Evolutionary conservation across 768 basidiomycete species (phyloP), one percentile per base, ranked within the genome.

Genomic region (Hypholoma fasciculare): DNA sequence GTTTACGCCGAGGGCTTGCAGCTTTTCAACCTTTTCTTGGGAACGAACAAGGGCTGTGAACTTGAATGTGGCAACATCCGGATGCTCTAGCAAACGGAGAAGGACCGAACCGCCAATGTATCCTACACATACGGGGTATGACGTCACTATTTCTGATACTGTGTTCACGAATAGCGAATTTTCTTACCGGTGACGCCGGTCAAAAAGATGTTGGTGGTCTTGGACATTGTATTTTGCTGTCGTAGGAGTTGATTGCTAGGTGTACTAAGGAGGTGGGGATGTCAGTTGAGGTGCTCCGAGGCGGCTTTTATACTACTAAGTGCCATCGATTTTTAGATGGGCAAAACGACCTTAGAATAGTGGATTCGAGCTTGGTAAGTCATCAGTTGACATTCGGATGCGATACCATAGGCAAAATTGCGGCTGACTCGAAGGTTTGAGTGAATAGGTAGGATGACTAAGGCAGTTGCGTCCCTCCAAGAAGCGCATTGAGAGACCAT

Each of bases 101-200:
- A 83, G 72, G 30, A 81, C 72, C 7, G 76, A 63, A 42, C 80
- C 79, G 7, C 82, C 82, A 51, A 83, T 74, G 65, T 80, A 83
- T n/a, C 81, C 82, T 68, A 34, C 30, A 5, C 9, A 7, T 34
- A 34, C 6, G 6, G 44, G 23, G 8, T 26, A n/a, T 8, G 17
- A 37, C 23, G n/a, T n/a, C 48, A 16, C 20, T 26, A 34, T 9
- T 46, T 54, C n/a, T 37, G 37, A 8, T 44, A 54, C 3, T 51
- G 6, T 20, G 17, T 11, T 1, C 17, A 52, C 19, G 9, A 36
- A 7, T 17, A 43, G 7, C 17, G 23, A 34, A 6, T n/a, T 11
- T n/a, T 47, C 65, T 37, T 57, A 76, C 80, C 79, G 14, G 80
- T 80, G 12, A 73, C 77, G 44, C 79, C 78, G 27, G 74, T 73